Conservation (phyloP, 495 filamentous ascomycete genomes). For the Darksidea phi region DNA sequence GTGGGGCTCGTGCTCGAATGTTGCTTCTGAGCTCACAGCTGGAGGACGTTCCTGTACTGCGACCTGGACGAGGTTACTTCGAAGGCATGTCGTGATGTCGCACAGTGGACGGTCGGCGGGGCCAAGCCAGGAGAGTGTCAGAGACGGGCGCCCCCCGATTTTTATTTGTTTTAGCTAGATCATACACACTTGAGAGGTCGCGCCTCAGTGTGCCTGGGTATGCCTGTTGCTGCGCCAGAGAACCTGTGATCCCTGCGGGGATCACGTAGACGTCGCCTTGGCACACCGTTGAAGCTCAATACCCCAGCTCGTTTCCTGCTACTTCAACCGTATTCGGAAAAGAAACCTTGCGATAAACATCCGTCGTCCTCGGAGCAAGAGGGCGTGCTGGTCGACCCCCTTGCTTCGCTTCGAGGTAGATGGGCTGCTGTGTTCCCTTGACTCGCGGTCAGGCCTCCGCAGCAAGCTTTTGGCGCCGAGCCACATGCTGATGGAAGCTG, state of each 20-base stretch:
- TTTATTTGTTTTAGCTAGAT: too few species aligned
- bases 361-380: neutral
- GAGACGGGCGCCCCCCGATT: too few species aligned
- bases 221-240: neutral
- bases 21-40: too few species aligned
- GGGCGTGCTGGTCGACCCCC: neutral
- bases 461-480: neutral
- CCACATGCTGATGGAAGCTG: too few species aligned
- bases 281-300: neutral
- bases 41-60: too few species aligned
- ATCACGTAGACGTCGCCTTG: neutral
- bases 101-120: too few species aligned
- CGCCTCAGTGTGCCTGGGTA: too few species aligned
- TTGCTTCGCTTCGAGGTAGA: neutral
- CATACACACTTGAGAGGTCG: too few species aligned
- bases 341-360: neutral
- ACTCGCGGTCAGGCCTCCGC: neutral
- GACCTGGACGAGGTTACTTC: too few species aligned
- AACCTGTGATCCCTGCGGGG: neutral
- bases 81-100: too few species aligned
- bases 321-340: neutral
- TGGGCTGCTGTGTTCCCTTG: neutral
- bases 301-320: neutral
- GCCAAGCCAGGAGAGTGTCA: too few species aligned
- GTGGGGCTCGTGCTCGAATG: neutral